Percentiles rank a stretch among this genome's conserved stretches.
Evolutionary conservation across 345 rosid genomes (phyloP).

Genomic region (Syzygium oleosum): DNA sequence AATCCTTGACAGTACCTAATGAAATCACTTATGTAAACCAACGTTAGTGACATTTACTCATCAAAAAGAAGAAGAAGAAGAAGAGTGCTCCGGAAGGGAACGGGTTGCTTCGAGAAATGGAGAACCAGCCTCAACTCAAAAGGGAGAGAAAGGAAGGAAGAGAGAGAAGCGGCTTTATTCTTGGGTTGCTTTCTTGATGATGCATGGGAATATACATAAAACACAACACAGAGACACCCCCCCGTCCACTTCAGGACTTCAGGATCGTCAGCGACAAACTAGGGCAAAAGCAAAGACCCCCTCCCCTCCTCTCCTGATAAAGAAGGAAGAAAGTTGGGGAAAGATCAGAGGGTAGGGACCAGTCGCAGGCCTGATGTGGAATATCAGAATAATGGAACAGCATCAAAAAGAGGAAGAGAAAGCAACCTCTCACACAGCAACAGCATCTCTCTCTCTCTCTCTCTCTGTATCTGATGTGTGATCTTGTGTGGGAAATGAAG

Average conservation of each 20-base stretch:
- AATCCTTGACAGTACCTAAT: not conserved
- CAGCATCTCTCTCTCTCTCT: not conserved
- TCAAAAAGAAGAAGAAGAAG: not conserved
- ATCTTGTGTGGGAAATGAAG: not conserved
- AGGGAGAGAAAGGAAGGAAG: too few relatives aligned
- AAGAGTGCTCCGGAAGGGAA: not conserved
- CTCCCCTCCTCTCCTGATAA: not conserved
- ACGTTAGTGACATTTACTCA: not conserved
- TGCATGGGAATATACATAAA: conserved; percentile 1
- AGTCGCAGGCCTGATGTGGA: not conserved
- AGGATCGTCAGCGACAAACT: conserved; percentile 8
- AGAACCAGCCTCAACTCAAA: not conserved
- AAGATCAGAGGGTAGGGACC: not conserved
- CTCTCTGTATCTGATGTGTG: not conserved
- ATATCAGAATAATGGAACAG: not conserved
- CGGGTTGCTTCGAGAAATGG: not conserved
- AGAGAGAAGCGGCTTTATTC: not conserved
- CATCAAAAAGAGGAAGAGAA: not conserved
- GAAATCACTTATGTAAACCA: not conserved
- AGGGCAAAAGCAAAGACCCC: conserved; percentile 1
- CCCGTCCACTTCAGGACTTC: not conserved
- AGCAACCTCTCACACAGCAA: conserved; percentile 10
- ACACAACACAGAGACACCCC: not conserved
- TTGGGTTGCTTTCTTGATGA: not conserved
- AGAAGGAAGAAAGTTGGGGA: not conserved